Percentiles rank a stretch among this genome's conserved stretches.
These are phyloP conservation scores for Cryptosporidium sp. DNA, from an alignment of 169 alveolate species.

Conservation along the genomic window DNA sequence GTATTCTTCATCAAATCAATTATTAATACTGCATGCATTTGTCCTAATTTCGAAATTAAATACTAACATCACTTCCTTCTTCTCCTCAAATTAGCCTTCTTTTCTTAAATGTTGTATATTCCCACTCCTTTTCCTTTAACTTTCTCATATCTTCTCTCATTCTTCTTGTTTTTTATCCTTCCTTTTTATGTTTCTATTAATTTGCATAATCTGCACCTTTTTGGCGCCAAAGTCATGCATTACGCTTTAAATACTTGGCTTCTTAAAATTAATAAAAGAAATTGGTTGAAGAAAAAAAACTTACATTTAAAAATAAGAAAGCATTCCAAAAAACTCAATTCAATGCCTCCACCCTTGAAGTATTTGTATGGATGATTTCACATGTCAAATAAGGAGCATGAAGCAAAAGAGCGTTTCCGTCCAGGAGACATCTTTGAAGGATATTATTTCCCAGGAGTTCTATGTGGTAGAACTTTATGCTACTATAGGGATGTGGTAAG, in stretches of 20 bases:
- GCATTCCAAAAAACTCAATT: not conserved
- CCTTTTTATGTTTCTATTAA: not conserved
- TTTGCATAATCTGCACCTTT: not conserved
- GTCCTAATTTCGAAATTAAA: slow-evolving; percentile 1
- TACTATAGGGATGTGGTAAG: slow-evolving; percentile 36
- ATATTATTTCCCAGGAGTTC: slow-evolving; percentile 72
- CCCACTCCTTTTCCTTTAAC: not conserved
- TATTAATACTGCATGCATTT: slow-evolving; percentile 24
- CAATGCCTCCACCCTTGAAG: not conserved
- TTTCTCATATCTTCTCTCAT: not conserved
- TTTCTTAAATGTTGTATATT: not conserved
- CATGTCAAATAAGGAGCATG: slow-evolving; percentile 15
- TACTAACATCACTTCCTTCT: not conserved
- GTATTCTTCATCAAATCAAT: slow-evolving; percentile 36
- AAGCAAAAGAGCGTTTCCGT: slow-evolving; percentile 53
- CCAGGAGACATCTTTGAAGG: slow-evolving; percentile 74
- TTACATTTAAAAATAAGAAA: no score
- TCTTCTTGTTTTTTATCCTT: not conserved
- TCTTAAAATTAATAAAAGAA: not conserved
- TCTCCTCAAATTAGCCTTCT: not conserved
- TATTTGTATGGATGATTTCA: not conserved
- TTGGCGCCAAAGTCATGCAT: slow-evolving; percentile 22
- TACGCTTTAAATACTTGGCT: slow-evolving; percentile 5
- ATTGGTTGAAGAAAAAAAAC: not conserved
- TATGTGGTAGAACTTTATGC: slow-evolving; percentile 65